Conservation (phyloP, 148 eudicot genomes). For the Talinum fruticosum region DNA sequence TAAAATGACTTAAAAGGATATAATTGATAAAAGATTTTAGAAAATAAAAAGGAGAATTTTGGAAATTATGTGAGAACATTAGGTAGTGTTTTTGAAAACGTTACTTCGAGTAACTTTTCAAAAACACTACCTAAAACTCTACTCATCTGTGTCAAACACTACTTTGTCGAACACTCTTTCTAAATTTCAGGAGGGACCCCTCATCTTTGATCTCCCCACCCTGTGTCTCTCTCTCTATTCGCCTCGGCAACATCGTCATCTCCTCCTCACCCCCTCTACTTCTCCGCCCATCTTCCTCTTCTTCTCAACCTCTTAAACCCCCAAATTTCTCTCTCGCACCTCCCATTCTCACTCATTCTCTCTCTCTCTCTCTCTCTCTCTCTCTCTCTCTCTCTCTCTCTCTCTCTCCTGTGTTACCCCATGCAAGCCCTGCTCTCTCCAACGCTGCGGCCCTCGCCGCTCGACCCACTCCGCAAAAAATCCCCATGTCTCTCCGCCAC, state of each 20-base stretch:
- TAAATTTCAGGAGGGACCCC: not conserved
- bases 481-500: conserved; percentile 19
- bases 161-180: too few relatives aligned
- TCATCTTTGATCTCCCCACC: not conserved
- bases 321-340: too few relatives aligned
- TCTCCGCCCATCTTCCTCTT: not conserved
- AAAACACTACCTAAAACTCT: too few relatives aligned
- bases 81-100: too few relatives aligned
- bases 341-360: not conserved
- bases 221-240: not conserved
- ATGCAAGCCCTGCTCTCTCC: conserved; percentile 64
- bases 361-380: not conserved
- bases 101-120: too few relatives aligned
- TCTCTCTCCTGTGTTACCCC: not conserved
- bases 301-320: not conserved
- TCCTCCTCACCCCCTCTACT: not conserved
- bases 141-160: too few relatives aligned
- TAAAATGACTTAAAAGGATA: too few relatives aligned
- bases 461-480: conserved; percentile 41
- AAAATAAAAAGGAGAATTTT: too few relatives aligned
- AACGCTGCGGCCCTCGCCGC: conserved; percentile 42
- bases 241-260: conserved; percentile 4
- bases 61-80: too few relatives aligned
- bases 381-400: not conserved
- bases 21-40: too few relatives aligned